phyloP scores from a whole-genome alignment of 2,329 filamentous ascomycete species.

The Rutstroemia sp. region DNA sequence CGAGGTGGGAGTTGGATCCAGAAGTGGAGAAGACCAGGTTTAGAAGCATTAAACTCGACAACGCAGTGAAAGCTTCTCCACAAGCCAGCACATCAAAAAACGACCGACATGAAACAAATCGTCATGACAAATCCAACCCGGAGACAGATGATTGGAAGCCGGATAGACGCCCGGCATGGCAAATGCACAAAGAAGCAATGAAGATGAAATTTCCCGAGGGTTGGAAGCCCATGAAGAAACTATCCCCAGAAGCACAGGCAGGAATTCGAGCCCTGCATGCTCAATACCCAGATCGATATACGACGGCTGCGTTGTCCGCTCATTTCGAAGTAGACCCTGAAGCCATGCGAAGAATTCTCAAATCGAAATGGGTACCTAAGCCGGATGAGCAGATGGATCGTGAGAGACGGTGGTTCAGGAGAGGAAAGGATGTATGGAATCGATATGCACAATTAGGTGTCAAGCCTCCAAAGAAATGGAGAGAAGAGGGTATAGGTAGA shows the following conservation, averaged over 20 bases:
- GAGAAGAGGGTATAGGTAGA: conserved; percentile 32
- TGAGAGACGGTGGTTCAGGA: conserved; percentile 53
- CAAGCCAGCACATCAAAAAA: conserved; percentile 5
- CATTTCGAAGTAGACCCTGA: conserved; percentile 86
- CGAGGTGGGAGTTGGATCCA: background rate
- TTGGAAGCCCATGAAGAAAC: conserved; percentile 76
- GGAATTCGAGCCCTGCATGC: conserved; percentile 78
- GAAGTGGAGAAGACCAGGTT: background rate
- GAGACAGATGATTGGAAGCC: conserved; percentile 13
- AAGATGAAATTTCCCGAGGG: conserved; percentile 71
- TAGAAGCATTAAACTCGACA: conserved; percentile 6
- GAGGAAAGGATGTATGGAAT: conserved; percentile 53
- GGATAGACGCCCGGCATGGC: conserved; percentile 51
- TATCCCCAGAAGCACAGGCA: conserved; percentile 88
- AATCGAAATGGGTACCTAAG: conserved; percentile 63
- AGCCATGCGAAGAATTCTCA: conserved; percentile 79
- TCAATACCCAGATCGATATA: conserved; percentile 70
- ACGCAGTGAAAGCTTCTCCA: conserved; percentile 2
- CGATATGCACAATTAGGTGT: conserved; percentile 51
- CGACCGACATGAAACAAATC: background rate
- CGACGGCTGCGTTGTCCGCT: conserved; percentile 62
- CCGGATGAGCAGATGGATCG: conserved; percentile 49
- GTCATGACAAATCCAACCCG: background rate
- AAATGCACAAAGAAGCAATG: conserved; percentile 65
- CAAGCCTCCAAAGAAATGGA: conserved; percentile 56